Percentiles rank a stretch among this genome's conserved stretches.
Conservation (phyloP, 768 basidiomycete species). For the Naganishia onofrii region DNA sequence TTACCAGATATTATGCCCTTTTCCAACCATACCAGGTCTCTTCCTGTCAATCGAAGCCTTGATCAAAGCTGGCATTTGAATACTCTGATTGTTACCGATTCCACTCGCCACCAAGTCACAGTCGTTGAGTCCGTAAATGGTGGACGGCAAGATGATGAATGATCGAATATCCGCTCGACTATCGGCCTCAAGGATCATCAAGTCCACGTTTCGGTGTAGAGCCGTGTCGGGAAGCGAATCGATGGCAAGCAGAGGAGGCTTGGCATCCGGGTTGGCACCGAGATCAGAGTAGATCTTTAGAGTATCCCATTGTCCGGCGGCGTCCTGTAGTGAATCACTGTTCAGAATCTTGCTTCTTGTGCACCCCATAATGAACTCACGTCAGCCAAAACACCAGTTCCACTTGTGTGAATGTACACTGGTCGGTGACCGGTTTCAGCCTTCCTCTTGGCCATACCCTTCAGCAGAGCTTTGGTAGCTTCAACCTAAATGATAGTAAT, state of each 20-base stretch:
- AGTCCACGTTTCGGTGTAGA: constrained; percentile 47
- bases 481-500: constrained; percentile 17
- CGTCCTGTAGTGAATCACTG: background rate
- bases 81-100: constrained; percentile 43
- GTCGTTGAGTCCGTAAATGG: constrained; percentile 47
- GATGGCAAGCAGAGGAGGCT: constrained; percentile 43
- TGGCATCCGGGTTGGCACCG: constrained; percentile 35
- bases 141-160: constrained; percentile 49
- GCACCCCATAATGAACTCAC: constrained; percentile 17
- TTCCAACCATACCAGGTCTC: constrained; percentile 45
- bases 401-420: constrained; percentile 48
- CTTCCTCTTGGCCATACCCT: constrained; percentile 44
- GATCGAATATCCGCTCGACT: constrained; percentile 39
- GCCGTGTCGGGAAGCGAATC: constrained; percentile 41
- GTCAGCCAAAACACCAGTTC: constrained; percentile 46
- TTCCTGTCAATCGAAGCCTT: constrained; percentile 42
- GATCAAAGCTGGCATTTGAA: constrained; percentile 47
- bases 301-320: constrained; percentile 23
- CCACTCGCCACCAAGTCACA: constrained; percentile 43
- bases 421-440: constrained; percentile 47
- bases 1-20: constrained; percentile 41
- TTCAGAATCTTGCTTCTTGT: background rate
- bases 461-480: constrained; percentile 42
- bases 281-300: constrained; percentile 49
- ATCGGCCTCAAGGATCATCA: constrained; percentile 46